Percentiles rank a stretch among this genome's conserved stretches.
These are phyloP conservation scores for Bruguiera sexangula DNA, from an alignment of 345 rosid genomes.

Conservation along the genomic window DNA sequence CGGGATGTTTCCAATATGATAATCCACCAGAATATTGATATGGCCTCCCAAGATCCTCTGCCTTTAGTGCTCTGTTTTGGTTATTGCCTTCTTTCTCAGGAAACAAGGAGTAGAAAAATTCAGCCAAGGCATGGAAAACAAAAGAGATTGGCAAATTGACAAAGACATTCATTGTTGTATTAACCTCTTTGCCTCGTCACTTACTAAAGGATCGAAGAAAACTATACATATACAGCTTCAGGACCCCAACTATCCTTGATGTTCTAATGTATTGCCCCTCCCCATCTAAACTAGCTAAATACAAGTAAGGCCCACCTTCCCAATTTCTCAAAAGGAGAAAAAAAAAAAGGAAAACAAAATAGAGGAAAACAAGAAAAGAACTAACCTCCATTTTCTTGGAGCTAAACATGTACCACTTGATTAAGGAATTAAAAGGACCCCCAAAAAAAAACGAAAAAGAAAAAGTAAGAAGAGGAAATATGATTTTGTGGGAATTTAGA, in stretches of 20 bases:
- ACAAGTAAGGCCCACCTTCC: conserved; percentile 27
- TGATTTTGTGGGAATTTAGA: conserved; percentile 16
- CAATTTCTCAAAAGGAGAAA: conserved; percentile 15
- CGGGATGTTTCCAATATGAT: too few relatives aligned
- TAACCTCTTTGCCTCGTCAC: conserved; percentile 22
- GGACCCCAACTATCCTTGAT: conserved; percentile 33
- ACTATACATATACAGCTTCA: conserved; percentile 51
- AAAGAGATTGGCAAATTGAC: conserved; percentile 14
- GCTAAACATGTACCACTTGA: conserved; percentile 26
- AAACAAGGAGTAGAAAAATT: not conserved
- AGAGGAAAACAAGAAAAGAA: not conserved
- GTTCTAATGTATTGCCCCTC: conserved; percentile 37
- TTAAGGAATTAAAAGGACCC: not conserved
- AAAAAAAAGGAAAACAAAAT: conserved; percentile 6
- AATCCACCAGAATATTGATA: too few relatives aligned
- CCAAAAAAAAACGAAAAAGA: not conserved
- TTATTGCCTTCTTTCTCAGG: too few relatives aligned
- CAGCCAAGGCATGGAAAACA: not conserved
- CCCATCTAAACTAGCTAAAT: conserved; percentile 39
- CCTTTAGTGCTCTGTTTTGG: too few relatives aligned
- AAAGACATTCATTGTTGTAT: conserved; percentile 35
- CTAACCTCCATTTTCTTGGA: not conserved
- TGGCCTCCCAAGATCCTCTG: too few relatives aligned
- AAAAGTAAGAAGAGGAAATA: not conserved
- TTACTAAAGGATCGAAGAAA: conserved; percentile 23